phyloP scores from a whole-genome alignment of 2,329 filamentous ascomycete genomes.

The Dactylella cylindrospora region DNA sequence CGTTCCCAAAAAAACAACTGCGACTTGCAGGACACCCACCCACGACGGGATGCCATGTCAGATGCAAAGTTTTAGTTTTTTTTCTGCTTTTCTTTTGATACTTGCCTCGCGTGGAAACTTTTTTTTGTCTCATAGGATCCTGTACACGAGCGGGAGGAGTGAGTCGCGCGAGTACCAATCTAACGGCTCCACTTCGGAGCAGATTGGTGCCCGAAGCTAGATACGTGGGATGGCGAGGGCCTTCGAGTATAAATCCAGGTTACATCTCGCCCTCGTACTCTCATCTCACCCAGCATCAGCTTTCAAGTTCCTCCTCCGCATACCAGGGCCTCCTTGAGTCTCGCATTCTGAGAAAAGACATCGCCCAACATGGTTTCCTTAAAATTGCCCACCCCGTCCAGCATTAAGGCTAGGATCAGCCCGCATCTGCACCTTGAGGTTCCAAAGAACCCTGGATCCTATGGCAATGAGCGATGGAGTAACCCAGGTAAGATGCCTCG shows the following conservation, averaged over 20 bases:
- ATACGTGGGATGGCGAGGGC: slow-evolving; percentile 28
- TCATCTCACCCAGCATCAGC: slow-evolving; percentile 20
- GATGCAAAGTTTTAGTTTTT: slow-evolving; percentile 5
- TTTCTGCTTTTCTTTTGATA: too few species aligned
- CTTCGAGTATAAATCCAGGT: slow-evolving; percentile 42
- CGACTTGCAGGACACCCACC: too few species aligned
- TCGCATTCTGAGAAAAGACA: slow-evolving; percentile 2
- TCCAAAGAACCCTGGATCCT: slow-evolving; percentile 53
- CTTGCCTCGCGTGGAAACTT: too few species aligned
- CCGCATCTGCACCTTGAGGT: slow-evolving; percentile 53
- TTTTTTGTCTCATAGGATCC: too few species aligned
- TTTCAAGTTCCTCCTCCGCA: slow-evolving; percentile 12
- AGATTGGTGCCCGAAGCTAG: neutral
- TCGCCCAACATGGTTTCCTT: slow-evolving; percentile 36
- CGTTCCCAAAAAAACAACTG: too few species aligned
- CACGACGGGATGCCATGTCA: slow-evolving; percentile 11
- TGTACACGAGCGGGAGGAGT: too few species aligned
- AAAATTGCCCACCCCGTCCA: slow-evolving; percentile 46
- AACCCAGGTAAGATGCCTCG: slow-evolving; percentile 54
- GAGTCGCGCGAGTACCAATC: slow-evolving; percentile 39
- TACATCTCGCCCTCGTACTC: slow-evolving; percentile 34
- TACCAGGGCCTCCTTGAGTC: slow-evolving; percentile 2
- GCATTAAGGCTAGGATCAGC: slow-evolving; percentile 51
- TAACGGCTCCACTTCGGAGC: slow-evolving; percentile 31
- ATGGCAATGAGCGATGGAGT: slow-evolving; percentile 55